Percentiles rank a stretch among this genome's conserved stretches.
Evolutionary conservation across 306 rosid species (phyloP).

Genomic region (Vicia faba): DNA sequence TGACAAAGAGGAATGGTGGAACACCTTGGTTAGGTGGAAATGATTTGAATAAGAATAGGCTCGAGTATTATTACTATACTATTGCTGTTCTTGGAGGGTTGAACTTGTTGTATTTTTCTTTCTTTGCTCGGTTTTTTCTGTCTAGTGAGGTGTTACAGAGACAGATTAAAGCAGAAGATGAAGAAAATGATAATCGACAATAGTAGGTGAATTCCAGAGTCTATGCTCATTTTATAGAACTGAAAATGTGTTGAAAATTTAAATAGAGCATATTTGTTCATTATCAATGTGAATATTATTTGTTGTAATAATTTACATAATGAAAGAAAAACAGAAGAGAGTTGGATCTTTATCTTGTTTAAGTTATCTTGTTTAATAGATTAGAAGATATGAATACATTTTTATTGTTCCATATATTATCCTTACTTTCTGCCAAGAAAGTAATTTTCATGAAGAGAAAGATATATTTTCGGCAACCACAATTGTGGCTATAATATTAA

Average conservation of each 20-base stretch:
- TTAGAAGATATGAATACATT: not conserved
- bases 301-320: not conserved
- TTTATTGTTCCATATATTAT: not conserved
- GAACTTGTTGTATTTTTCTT: conserved; percentile 51
- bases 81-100: conserved; percentile 46
- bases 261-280: not conserved
- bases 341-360: not conserved
- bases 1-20: conserved; percentile 25
- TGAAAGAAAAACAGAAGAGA: too few species aligned
- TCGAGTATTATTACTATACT: conserved; percentile 60
- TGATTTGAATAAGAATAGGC: conserved; percentile 63
- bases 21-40: conserved; percentile 58
- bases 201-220: not conserved
- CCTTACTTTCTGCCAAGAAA: not conserved
- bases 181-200: not conserved
- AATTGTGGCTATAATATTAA: too few species aligned
- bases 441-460: not conserved
- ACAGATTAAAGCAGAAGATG: conserved; percentile 1
- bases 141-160: conserved; percentile 2
- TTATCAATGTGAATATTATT: not conserved
- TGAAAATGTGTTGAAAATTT: not conserved
- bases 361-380: not conserved
- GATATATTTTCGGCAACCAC: not conserved
- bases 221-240: not conserved
- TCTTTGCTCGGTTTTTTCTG: conserved; percentile 46